phyloP scores from a whole-genome alignment of 176 grass and related monocot genomes.

The Carex kokanica region DNA sequence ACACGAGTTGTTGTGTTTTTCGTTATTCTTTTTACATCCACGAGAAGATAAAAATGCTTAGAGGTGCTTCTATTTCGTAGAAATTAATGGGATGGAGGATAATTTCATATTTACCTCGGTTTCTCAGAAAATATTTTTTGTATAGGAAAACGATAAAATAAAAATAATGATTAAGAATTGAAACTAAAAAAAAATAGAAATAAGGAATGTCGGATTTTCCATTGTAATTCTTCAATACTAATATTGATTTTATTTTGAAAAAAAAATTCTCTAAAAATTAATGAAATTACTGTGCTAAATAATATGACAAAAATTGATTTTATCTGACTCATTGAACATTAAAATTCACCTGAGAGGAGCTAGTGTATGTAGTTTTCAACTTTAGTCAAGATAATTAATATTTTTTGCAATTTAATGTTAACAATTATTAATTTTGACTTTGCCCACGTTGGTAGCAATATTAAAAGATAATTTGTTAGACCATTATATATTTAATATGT shows the following conservation, averaged over 20 bases:
- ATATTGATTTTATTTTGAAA: too few species aligned
- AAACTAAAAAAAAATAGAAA: not conserved
- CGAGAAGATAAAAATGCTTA: not conserved
- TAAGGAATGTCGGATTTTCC: not conserved
- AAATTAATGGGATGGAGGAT: not conserved
- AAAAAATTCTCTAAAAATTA: too few species aligned
- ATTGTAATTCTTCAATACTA: too few species aligned
- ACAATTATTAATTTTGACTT: not conserved
- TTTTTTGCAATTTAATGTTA: not conserved
- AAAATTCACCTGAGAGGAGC: not conserved
- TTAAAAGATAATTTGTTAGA: too few species aligned
- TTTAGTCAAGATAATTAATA: not conserved
- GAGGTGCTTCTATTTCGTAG: not conserved
- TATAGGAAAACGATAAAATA: not conserved
- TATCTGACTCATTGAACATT: not conserved
- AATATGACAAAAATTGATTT: not conserved
- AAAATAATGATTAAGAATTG: not conserved
- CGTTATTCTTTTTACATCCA: not conserved
- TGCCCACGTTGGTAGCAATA: not conserved
- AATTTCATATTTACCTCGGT: not conserved
- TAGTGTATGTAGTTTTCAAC: not conserved
- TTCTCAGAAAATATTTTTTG: not conserved
- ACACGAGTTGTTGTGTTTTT: conserved; percentile 23
- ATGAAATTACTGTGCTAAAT: too few species aligned
- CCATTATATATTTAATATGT: too few species aligned